These are phyloP conservation scores for Colletotrichum caudatum DNA, from an alignment of 2,329 filamentous ascomycete genomes.

Conservation along the genomic window DNA sequence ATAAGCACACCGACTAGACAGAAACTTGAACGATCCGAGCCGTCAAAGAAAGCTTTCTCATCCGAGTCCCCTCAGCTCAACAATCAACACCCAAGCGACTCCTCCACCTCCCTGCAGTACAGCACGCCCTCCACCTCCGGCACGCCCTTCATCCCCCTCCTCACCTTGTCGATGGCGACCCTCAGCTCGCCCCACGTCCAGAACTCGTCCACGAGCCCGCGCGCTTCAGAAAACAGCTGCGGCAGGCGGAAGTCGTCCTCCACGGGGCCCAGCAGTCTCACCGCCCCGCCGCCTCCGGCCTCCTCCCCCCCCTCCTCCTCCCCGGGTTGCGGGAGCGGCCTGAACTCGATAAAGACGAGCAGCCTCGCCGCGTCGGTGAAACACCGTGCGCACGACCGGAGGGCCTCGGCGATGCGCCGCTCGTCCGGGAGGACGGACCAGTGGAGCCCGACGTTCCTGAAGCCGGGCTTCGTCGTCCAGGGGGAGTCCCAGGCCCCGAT, in stretches of 20 bases:
- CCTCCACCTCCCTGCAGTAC: conserved; percentile 32
- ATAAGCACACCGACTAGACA: no score
- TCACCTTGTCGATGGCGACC: conserved; percentile 22
- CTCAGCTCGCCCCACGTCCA: conserved; percentile 38
- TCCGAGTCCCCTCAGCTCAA: no score
- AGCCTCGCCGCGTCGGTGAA: conserved; percentile 22
- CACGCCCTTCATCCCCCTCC: conserved; percentile 2
- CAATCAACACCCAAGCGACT: neutral
- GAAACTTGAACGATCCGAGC: no score
- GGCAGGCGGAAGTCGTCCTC: conserved; percentile 34
- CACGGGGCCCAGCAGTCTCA: conserved; percentile 12
- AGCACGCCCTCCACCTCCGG: conserved; percentile 27
- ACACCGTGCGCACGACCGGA: conserved; percentile 15
- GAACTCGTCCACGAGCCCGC: conserved; percentile 33
- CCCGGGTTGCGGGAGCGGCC: conserved; percentile 26
- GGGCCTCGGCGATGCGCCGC: conserved; percentile 30
- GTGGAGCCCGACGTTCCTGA: conserved; percentile 32
- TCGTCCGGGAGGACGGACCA: conserved; percentile 37
- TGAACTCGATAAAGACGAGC: conserved; percentile 34
- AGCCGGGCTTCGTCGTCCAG: conserved; percentile 35
- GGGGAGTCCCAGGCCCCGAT: conserved; percentile 33
- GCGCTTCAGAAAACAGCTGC: conserved; percentile 21
- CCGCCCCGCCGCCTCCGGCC: neutral
- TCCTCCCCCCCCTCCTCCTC: conserved; percentile 20
- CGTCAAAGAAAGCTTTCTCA: neutral